Evolutionary conservation across 169 alveolate species (phyloP), one percentile per base, ranked within the genome.

Genomic region (Plasmodium gonderi): DNA sequence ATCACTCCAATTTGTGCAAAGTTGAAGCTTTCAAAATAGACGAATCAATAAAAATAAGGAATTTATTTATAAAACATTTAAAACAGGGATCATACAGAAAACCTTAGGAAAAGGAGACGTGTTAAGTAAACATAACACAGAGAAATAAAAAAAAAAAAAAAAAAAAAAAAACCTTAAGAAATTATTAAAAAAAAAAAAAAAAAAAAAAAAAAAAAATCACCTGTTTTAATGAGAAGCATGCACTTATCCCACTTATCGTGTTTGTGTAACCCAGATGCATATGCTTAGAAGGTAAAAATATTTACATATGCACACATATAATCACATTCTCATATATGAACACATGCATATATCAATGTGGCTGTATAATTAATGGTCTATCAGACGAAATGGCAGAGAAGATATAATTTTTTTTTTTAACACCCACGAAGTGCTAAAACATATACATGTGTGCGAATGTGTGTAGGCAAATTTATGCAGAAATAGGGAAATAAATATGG

Each of bases 351-450:
- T n/a, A n/a, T n/a, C n/a, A n/a, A n/a, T n/a, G n/a, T n/a, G n/a
- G n/a, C n/a, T n/a, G n/a, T n/a, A n/a, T n/a, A n/a, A n/a, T n/a
- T n/a, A n/a, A n/a, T n/a, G n/a, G n/a, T n/a, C n/a, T n/a, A n/a
- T n/a, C n/a, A n/a, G n/a, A n/a, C n/a, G n/a, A n/a, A n/a, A n/a
- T n/a, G n/a, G n/a, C n/a, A n/a, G n/a, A n/a, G n/a, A n/a, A n/a
- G n/a, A n/a, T n/a, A n/a, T n/a, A n/a, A n/a, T n/a, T n/a, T n/a
- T n/a, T n/a, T n/a, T n/a, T n/a, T n/a, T n/a, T n/a, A n/a, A n/a
- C n/a, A n/a, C n/a, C n/a, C n/a, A n/a, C 72, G 72, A 54, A 54
- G 72, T 54, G 72, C 36, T 20, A 54, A 54, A 54, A 33, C 72
- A 17, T n/a, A 54, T 54, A 54, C 23, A 33, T 54, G 72, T 54